Base-by-base conservation (phyloP, 2,329 filamentous ascomycete genomes). In the Aureobasidium pullulans region DNA sequence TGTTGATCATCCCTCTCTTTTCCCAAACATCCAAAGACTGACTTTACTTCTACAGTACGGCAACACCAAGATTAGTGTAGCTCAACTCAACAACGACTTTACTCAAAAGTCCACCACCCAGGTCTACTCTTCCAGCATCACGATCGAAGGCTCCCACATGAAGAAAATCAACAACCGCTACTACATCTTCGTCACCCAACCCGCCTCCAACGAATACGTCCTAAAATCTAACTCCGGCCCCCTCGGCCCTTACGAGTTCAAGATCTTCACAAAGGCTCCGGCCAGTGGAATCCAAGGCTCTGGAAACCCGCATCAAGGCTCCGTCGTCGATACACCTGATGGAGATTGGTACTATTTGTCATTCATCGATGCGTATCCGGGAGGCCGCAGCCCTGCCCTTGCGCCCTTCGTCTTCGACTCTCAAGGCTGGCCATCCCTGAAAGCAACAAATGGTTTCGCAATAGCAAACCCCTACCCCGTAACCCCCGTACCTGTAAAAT, bases 291-390 rank as follows among this genome's bases (percentile, higher is more conserved):
- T 84, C 1, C 50, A 71, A 0, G 76, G 73, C 15, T 28, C 32
- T 10, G 63, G 61, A 34, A 59, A 60, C 28, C 64, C 64, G 4
- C 79, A 84, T 63, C 83, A 86, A 66, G 83, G 83, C 1, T 78
- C 80, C 19, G 69, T 85, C 1, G 74, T 85, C 4, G 71, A 81
- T 56, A 81, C 79, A 0, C 73, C 75, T 0, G 67, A 75, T 11
- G 80, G 79, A 0, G 71, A 79, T 11, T 85, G 82, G 82, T 84
- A 82, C 66, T 85, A 81, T 63, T 79, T 84, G 68, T 76, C 79
- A 0, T 85, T 85, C 66, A 71, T 77, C 4, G 79, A 80, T 66
- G 73, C 76, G 0, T 85, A 82, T 61, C 82, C 83, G 0, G 77
- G 75, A 4, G 83, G 83, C 0, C 76, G 82, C 23, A 76, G 84